Base-by-base conservation (phyloP, 345 rosid species). In the Arabidopsis arenosa region DNA sequence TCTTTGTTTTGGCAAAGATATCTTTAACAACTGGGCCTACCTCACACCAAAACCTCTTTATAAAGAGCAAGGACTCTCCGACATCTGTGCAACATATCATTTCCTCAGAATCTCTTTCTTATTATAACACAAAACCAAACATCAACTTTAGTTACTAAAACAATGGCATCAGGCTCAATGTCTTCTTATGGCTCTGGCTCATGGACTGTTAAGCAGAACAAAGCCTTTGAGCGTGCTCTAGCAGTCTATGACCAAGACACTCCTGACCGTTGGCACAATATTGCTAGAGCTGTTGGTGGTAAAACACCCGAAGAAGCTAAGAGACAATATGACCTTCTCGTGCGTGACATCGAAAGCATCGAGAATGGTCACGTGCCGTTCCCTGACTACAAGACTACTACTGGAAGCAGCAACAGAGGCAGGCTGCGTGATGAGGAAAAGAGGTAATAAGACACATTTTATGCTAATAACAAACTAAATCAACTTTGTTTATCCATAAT, bases 231-330 rank as follows among this genome's bases (percentile, higher is more conserved):
- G 82, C 85, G 75, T 82, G 99, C 97, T 2, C 84, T 95, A 81
- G 99, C 97, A 6, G 86, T 84, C 66, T 92, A 84, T 26, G 99
- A 95, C 84, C 83, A 81, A 83, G 99, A 95, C 77, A 92, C 99
- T 7, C 99, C 97, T 1, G 97, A 92, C 85, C 95, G 99, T 55
- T 95, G 99, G 99, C 51, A 79, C 75, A 95, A 95, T 83, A 89
- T 95, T 53, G 97, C 99, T 75, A 88, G 63, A 80, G 97, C 96
- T 0, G 99, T 95, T 47, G 97, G 87, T 28, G 96, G 90, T 15
- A 95, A 82, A 75, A 95, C 96, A 35, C 85, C 92, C 0, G 97
- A 94, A 30, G 96, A 94, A 79, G 97, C 87, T 69, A 88, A 87
- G 83, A 79, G 80, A 78, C 98, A 91, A 70, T 94, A 91, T 62